Evolutionary conservation across 345 rosid genomes (phyloP), one percentile per base, ranked within the genome.

Genomic region (Lepidium sativum): DNA sequence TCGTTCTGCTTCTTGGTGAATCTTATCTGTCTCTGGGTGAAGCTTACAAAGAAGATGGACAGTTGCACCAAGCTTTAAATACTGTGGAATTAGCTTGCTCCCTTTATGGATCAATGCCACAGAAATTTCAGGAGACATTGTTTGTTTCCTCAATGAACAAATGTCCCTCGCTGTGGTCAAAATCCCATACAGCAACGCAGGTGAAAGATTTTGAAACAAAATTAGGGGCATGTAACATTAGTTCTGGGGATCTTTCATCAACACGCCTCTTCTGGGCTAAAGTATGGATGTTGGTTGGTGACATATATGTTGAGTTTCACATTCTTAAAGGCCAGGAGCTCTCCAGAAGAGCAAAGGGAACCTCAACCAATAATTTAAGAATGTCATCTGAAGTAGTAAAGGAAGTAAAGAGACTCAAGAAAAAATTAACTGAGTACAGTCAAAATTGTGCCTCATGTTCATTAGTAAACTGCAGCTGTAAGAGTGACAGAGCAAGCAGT

Each of bases 1-100:
- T 92, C n/a, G 91, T 92, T 72, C 86, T 89, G 59, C 84, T 92
- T 68, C 98, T 92, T 9, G 96, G 97, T 50, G 98, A 92, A 75
- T 89, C 97, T 50, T 92, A 92, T 75, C 61, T 92, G 71, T 89
- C 96, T 18, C 82, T 92, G 11, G 98, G 86, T 45, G 89, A 87
- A 76, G 86, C 97, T 51, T 86, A 86, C 74, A 86, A 80, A 77
- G 96, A 89, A 69, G 92, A 80, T 72, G 81, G 82, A 49, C 87
- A 89, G 68, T 81, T 92, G 86, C 83, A 80, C 74, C 94, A 83
- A 73, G 86, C 96, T 63, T 71, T 87, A 72, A 82, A 80, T 81
- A 87, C 84, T 29, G 90, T 92, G 33, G 91, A 89, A 59, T 73
- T 89, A 56, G 97, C 98, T 2, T 84, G 92, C 75, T 79, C 88